Evolutionary conservation across 192 early-diverging fungal species (phyloP).

Genomic region (Oehlia diaphana): DNA sequence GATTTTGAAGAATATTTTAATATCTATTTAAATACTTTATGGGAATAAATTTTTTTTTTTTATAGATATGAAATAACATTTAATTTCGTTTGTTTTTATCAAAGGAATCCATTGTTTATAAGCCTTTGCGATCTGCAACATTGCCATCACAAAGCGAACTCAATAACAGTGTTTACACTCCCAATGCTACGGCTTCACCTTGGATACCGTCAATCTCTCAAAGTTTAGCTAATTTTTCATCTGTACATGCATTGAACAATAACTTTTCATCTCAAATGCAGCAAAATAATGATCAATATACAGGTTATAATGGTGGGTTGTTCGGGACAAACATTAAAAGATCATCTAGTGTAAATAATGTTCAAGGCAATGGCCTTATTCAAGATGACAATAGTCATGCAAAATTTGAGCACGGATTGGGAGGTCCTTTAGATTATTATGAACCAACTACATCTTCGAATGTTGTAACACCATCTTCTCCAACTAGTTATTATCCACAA

Average conservation of each 20-base stretch:
- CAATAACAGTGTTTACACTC: slow-evolving; percentile 18
- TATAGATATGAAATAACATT: slow-evolving; percentile 7
- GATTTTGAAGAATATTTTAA: neutral
- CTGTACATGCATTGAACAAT: slow-evolving; percentile 24
- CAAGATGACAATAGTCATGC: slow-evolving; percentile 25
- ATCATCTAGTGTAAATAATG: slow-evolving; percentile 15
- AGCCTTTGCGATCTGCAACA: slow-evolving; percentile 24
- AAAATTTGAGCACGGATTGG: slow-evolving; percentile 29
- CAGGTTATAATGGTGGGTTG: slow-evolving; percentile 20
- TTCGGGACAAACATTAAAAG: slow-evolving; percentile 30
- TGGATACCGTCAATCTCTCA: slow-evolving; percentile 22
- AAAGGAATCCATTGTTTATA: slow-evolving; percentile 33
- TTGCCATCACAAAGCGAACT: slow-evolving; percentile 25
- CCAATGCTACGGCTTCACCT: slow-evolving; percentile 24
- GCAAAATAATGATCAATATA: slow-evolving; percentile 27
- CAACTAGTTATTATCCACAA: slow-evolving; percentile 17
- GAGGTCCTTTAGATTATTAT: slow-evolving; percentile 32
- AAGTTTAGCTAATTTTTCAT: neutral
- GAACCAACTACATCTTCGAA: neutral
- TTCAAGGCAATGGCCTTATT: slow-evolving; percentile 23
- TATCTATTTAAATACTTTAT: neutral
- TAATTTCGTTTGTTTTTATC: slow-evolving; percentile 1
- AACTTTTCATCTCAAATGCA: slow-evolving; percentile 28
- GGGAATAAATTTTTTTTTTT: too few relatives aligned
- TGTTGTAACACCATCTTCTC: slow-evolving; percentile 4